A percentile compares a stretch with the other conserved stretches of the same genome.
Conservation (phyloP, 805 yeast species). For the Yarrowia phangngaensis region DNA sequence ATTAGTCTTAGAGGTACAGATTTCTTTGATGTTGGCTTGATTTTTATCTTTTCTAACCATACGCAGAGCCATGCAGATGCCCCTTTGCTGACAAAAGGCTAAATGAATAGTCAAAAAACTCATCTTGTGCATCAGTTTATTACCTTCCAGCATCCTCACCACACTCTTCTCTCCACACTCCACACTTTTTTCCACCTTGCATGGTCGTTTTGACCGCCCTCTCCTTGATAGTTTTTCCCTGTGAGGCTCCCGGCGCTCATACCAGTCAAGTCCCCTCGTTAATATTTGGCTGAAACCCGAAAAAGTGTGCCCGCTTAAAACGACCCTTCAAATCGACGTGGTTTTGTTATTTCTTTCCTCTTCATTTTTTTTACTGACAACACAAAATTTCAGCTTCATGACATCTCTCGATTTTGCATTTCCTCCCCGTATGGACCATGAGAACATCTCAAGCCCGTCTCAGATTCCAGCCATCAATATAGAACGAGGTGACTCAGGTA, state of each 20-base stretch:
- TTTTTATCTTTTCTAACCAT: conserved; percentile 18
- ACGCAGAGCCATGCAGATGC: conserved; percentile 21
- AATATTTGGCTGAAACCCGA: conserved; percentile 26
- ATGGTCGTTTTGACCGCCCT: conserved; percentile 24
- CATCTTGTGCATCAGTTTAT: conserved; percentile 18
- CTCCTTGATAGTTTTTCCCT: conserved; percentile 4
- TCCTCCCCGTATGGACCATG: conserved; percentile 24
- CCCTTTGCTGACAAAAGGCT: conserved; percentile 25
- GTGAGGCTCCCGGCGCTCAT: conserved; percentile 21
- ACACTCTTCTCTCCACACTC: conserved; percentile 5
- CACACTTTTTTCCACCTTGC: conserved; percentile 15
- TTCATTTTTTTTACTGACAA: too few species aligned
- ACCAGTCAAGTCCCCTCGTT: conserved; percentile 27
- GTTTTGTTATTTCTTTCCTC: too few species aligned
- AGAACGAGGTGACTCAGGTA: conserved; percentile 24
- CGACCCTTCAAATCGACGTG: too few species aligned
- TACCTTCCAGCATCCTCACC: conserved; percentile 15
- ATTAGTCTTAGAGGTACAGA: conserved; percentile 15
- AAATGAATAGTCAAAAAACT: conserved; percentile 9
- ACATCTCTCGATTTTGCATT: conserved; percentile 25
- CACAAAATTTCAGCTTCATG: conserved; percentile 26
- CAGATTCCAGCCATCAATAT: conserved; percentile 22
- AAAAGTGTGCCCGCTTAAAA: too few species aligned
- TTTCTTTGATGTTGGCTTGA: conserved; percentile 23
- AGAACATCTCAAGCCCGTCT: conserved; percentile 4